Evolutionary conservation across 805 yeast species (phyloP), one percentile per base, ranked within the genome.

Genomic region (Candida arabinofermentans): DNA sequence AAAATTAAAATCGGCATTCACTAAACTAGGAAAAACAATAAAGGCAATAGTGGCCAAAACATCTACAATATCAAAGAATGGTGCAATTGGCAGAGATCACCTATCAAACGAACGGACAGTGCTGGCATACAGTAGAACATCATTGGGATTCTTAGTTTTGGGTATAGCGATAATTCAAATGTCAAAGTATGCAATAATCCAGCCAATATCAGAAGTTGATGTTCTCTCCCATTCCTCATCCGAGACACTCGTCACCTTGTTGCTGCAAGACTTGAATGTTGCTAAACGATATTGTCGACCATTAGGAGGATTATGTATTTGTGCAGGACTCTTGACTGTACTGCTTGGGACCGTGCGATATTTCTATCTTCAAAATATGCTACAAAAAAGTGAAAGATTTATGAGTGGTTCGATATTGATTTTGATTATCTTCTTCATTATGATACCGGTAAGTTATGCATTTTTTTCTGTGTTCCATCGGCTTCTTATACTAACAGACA

Each of bases 71-170:
- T 5, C 34, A 12, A 24, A 71, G 41, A 67, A 67, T 30, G 77
- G 75, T 0, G 61, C 77, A 0, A 74, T 69, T 12, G 79, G 81
- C 1, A 63, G 83, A 54, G 82, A 77, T 51, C 81, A 77, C 49
- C 45, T 79, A 64, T 81, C 86, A 7, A 79, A 78, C 49, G 85
- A 80, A 49, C 61, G 86, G 46, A 79, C 85, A 1, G 70, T 72
- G 29, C 56, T 80, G 9, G 83, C 85, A 0, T 80, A 83, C 74
- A 50, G 75, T 12, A 64, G 85, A 37, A 79, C 85, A 0, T 67
- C 79, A 2, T 51, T 79, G 22, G 71, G 72, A 18, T 66, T 78
- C 40, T 61, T 74, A 3, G 64, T 80, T 1, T 65, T 76, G 8
- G 84, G 84, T 0, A 66, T 79, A 8, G 77, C 75, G 6, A 66